A percentile compares a stretch with the other conserved stretches of the same genome.
These are phyloP conservation scores for Wickerhamiella spandovensis DNA, from an alignment of 805 yeast genomes.

Conservation along the genomic window DNA sequence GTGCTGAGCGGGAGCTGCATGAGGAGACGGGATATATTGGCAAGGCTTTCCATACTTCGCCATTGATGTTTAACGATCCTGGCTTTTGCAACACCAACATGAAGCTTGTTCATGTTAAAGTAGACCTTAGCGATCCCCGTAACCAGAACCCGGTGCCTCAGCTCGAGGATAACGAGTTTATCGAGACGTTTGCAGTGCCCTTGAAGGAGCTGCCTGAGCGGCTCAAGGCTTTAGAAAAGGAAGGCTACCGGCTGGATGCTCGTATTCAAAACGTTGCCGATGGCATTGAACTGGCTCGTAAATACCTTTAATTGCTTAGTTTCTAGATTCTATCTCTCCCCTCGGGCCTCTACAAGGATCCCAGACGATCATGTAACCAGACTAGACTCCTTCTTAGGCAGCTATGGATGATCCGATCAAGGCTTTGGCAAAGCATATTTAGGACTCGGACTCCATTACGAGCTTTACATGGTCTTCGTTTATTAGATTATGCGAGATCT, in stretches of 20 bases:
- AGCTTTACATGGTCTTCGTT: slow-evolving; percentile 6
- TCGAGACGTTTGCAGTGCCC: slow-evolving; percentile 67
- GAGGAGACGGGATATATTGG: slow-evolving; percentile 95
- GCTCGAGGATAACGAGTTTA: slow-evolving; percentile 84
- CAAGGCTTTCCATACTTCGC: slow-evolving; percentile 32
- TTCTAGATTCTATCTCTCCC: no score
- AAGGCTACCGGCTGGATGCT: slow-evolving; percentile 76
- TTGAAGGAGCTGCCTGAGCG: slow-evolving; percentile 42
- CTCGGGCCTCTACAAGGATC: no score
- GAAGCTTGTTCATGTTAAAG: slow-evolving; percentile 61
- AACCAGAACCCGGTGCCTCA: slow-evolving; percentile 59
- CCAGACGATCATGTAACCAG: neutral
- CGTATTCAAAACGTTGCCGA: slow-evolving; percentile 76
- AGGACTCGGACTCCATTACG: neutral
- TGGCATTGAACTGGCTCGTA: slow-evolving; percentile 50
- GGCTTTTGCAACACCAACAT: slow-evolving; percentile 85
- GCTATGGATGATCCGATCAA: neutral
- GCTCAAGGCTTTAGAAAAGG: slow-evolving; percentile 36
- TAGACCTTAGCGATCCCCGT: slow-evolving; percentile 53
- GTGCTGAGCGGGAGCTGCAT: slow-evolving; percentile 75
- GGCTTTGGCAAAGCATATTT: neutral
- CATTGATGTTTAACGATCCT: slow-evolving; percentile 58
- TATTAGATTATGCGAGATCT: slow-evolving; percentile 10
- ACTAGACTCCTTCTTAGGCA: neutral
- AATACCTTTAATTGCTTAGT: neutral